Percentiles rank a stretch among this genome's conserved stretches.
Conservation (phyloP, 495 filamentous ascomycete species). For the Parmelia sp. region DNA sequence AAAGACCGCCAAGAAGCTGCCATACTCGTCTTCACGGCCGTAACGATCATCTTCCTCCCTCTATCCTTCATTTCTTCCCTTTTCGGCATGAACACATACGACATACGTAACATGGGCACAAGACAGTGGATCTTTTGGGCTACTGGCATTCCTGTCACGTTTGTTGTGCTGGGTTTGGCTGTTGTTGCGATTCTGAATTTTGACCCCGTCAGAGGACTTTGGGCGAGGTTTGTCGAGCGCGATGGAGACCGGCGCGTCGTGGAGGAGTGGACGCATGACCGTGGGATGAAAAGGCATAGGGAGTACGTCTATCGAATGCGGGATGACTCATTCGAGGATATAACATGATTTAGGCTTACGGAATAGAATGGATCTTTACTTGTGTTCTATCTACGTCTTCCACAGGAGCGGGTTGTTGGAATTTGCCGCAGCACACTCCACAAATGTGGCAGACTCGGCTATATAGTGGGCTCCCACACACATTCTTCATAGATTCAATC, state of each 20-base stretch:
- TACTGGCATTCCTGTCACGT: neutral
- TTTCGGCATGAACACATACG: constrained; percentile 43
- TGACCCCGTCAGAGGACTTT: neutral
- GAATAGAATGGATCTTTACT: no score
- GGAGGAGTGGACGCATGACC: no score
- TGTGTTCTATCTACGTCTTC: no score
- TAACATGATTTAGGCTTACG: no score
- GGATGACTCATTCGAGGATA: no score
- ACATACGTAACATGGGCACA: constrained; percentile 44
- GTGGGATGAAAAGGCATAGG: no score
- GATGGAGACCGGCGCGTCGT: neutral
- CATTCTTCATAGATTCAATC: no score
- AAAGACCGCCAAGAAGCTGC: constrained; percentile 30
- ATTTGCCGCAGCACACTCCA: no score
- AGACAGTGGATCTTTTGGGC: constrained; percentile 47
- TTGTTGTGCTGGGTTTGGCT: neutral
- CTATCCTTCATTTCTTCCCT: constrained; percentile 33
- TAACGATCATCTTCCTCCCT: constrained; percentile 42
- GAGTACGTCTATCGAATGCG: no score
- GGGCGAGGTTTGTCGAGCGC: neutral
- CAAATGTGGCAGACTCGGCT: no score
- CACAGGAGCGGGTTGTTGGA: no score
- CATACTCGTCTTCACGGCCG: constrained; percentile 35
- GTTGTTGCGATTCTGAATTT: neutral
- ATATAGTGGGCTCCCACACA: no score